Percentiles rank a stretch among this genome's conserved stretches.
Evolutionary conservation across 495 filamentous ascomycete species (phyloP).

Genomic region (Pyrenopolyporus hunteri): DNA sequence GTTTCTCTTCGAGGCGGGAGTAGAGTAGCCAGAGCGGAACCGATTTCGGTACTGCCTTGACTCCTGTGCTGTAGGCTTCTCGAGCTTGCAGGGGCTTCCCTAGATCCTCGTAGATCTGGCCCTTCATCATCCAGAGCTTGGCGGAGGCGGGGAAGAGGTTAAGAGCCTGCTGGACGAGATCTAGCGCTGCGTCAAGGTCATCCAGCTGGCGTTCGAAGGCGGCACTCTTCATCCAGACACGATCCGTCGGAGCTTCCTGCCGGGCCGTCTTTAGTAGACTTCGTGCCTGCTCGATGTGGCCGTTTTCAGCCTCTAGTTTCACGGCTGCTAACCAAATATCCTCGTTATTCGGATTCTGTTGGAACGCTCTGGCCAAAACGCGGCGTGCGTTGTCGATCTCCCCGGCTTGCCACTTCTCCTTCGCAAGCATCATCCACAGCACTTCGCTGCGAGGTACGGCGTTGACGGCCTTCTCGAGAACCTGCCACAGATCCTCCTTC

Average conservation of each 20-base stretch:
- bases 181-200: conserved; percentile 77
- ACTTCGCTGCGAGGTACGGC: conserved; percentile 87
- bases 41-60: conserved; percentile 80
- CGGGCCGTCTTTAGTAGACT: conserved; percentile 80
- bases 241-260: conserved; percentile 86
- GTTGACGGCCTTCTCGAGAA: conserved; percentile 92
- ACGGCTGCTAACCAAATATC: conserved; percentile 96
- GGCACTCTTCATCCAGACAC: conserved; percentile 95
- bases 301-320: conserved; percentile 89
- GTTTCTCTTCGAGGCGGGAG: conserved; percentile 82
- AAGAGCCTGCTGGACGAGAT: conserved; percentile 85
- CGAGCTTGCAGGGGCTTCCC: conserved; percentile 80
- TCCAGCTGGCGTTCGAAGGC: conserved; percentile 87
- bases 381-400: conserved; percentile 82
- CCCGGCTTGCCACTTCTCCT: conserved; percentile 88
- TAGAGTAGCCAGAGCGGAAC: conserved; percentile 90
- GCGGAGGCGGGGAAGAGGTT: conserved; percentile 84
- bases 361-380: conserved; percentile 85
- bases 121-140: conserved; percentile 98
- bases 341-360: conserved; percentile 92
- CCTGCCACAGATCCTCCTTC: conserved; percentile 78
- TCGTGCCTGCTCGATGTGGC: conserved; percentile 78
- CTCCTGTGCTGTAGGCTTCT: conserved; percentile 89
- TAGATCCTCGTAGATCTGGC: conserved; percentile 89
- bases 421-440: conserved; percentile 95